Base-by-base conservation (phyloP, 2,329 filamentous ascomycete genomes). In the Aspergillus texensis region DNA sequence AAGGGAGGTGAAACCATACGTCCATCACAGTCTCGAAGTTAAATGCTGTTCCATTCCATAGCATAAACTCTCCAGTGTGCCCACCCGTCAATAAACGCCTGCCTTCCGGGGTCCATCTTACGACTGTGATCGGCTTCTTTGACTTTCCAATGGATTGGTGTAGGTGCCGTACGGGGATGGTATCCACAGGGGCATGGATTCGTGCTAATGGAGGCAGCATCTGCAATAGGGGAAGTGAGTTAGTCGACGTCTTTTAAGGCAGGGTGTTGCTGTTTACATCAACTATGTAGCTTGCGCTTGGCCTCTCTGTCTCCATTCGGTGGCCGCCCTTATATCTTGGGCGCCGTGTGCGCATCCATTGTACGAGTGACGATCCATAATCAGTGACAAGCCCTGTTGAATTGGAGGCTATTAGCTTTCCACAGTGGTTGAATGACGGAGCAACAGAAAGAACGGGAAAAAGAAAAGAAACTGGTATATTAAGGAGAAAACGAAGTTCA, bases 21-120 rank as follows among this genome's bases (percentile, higher is more conserved):
- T 97, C 94, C 91, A 97, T 97, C 32, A 99, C 97, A 4, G 95
- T 98, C 81, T 99, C 95, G 72, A 99, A 99, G 78, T 99, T 98
- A 86, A 99, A 99, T 28, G 93, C 94, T 50, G 94, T 98, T 67
- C 95, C 95, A 77, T 99, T 99, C 95, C 95, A 99, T 4, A 99
- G 81, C 45, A 96, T 99, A 73, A 99, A 99, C 77, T 99, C 95
- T 74, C 95, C 95, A 76, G 94, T 98, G 69, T 93, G 96, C 0
- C 94, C 96, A 26, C 93, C 95, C 0, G 95, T 98, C 75, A 99
- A 85, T 62, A 99, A 82, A 69, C 95, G 86, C 65, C 95, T 89
- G 32, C 95, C 95, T 78, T 99, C 95, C 8, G 95, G 95, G 19
- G 96, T 99, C 95, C 95, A 99, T 77, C 93, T 88, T 46, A 99